These are phyloP conservation scores for Pugionium cornutum DNA, from an alignment of 345 rosid species.

Conservation along the genomic window DNA sequence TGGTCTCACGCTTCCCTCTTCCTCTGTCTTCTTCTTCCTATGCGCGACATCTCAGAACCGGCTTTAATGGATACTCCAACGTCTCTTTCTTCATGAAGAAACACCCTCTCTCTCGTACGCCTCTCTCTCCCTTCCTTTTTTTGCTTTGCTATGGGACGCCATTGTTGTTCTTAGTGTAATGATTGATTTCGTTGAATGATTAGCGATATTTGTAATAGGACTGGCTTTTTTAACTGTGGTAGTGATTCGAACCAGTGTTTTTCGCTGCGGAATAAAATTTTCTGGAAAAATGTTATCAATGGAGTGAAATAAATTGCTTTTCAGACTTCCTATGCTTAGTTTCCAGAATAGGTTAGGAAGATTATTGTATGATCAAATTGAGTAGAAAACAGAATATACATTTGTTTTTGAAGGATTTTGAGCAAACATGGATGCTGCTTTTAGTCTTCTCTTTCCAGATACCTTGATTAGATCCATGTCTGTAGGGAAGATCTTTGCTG, in stretches of 20 bases:
- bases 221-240: neutral
- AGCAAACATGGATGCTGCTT: neutral
- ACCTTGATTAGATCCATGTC: slow-evolving; percentile 37
- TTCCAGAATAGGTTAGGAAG: slow-evolving; percentile 8
- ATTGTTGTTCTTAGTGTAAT: slow-evolving; percentile 15
- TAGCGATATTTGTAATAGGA: neutral
- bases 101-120: slow-evolving; percentile 53
- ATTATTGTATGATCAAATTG: slow-evolving; percentile 15
- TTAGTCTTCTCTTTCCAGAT: neutral
- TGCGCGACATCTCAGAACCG: slow-evolving; percentile 26
- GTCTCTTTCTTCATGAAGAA: slow-evolving; percentile 57
- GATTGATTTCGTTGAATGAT: neutral
- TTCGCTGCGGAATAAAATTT: neutral
- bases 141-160: slow-evolving; percentile 11
- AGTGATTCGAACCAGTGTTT: neutral
- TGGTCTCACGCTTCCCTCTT: slow-evolving; percentile 34
- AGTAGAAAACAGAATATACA: neutral
- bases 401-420: slow-evolving; percentile 1
- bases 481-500: slow-evolving; percentile 85
- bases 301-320: neutral
- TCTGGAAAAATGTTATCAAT: neutral
- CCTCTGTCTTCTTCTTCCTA: slow-evolving; percentile 23
- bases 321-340: neutral
- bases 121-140: slow-evolving; percentile 5
- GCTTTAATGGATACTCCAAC: slow-evolving; percentile 45